Evolutionary conservation across 345 rosid species (phyloP).

Genomic region (Eucalyptus erythrocorys): DNA sequence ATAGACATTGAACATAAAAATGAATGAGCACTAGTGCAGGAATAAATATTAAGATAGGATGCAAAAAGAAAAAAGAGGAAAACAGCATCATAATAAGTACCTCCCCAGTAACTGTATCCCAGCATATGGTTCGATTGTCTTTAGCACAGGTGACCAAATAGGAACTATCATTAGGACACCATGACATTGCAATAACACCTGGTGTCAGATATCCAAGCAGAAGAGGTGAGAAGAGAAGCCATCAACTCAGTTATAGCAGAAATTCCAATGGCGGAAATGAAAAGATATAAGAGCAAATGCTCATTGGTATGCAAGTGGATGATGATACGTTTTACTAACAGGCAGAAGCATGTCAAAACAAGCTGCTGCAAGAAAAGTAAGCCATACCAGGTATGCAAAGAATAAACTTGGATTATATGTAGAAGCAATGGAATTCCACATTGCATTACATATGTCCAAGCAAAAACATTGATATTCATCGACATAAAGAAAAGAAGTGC

Average conservation of each 20-base stretch:
- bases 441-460: neutral
- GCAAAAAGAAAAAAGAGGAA: neutral
- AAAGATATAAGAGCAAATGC: neutral
- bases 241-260: neutral
- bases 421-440: neutral
- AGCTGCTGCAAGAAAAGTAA: neutral
- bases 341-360: neutral
- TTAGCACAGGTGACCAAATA: slow-evolving; percentile 96
- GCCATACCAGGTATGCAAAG: neutral
- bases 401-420: neutral
- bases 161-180: slow-evolving; percentile 94
- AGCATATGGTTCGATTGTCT: slow-evolving; percentile 96
- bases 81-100: slow-evolving; percentile 15
- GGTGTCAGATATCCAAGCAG: neutral
- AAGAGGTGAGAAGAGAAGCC: neutral
- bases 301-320: neutral
- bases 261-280: neutral
- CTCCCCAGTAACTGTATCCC: slow-evolving; percentile 91
- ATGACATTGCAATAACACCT: slow-evolving; percentile 99
- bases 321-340: neutral
- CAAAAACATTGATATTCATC: neutral
- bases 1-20: neutral
- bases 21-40: neutral
- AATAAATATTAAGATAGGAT: neutral
- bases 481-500: neutral